Evolutionary conservation across 495 filamentous ascomycete genomes (phyloP).

Genomic region (Ramalina intermedia): DNA sequence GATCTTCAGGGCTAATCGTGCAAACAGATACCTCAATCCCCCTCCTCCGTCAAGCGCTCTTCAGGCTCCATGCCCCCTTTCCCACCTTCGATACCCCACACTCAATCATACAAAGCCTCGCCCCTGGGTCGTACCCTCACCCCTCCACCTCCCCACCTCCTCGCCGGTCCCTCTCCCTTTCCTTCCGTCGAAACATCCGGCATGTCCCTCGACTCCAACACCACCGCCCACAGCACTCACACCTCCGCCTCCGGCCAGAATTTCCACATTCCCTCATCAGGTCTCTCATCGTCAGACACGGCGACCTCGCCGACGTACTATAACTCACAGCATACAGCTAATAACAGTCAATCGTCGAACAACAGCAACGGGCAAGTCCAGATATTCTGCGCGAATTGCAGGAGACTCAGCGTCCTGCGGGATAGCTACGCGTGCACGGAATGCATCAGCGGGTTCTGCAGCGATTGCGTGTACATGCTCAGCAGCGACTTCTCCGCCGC

Average conservation of each 20-base stretch:
- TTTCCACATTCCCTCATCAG: slow-evolving; percentile 46
- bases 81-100: slow-evolving; percentile 38
- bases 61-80: slow-evolving; percentile 55
- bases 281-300: slow-evolving; percentile 35
- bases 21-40: slow-evolving; percentile 50
- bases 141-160: slow-evolving; percentile 55
- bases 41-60: slow-evolving; percentile 50
- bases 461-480: slow-evolving; percentile 67
- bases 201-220: slow-evolving; percentile 35
- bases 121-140: slow-evolving; percentile 77
- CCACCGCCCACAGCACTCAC: slow-evolving; percentile 4
- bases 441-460: slow-evolving; percentile 83
- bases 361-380: slow-evolving; percentile 44
- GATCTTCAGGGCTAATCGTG: not conserved
- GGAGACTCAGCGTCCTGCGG: slow-evolving; percentile 52
- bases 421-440: slow-evolving; percentile 87
- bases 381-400: slow-evolving; percentile 79
- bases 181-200: slow-evolving; percentile 58
- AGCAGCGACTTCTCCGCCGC: slow-evolving; percentile 33
- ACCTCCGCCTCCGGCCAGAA: slow-evolving; percentile 38
- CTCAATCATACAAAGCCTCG: slow-evolving; percentile 68
- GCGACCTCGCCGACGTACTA: slow-evolving; percentile 29
- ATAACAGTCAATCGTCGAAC: slow-evolving; percentile 1
- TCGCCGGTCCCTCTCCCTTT: slow-evolving; percentile 57
- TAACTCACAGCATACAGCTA: slow-evolving; percentile 8